These are phyloP conservation scores for Marasmius fiardii DNA, from an alignment of 1,284 basidiomycete species.

Conservation along the genomic window DNA sequence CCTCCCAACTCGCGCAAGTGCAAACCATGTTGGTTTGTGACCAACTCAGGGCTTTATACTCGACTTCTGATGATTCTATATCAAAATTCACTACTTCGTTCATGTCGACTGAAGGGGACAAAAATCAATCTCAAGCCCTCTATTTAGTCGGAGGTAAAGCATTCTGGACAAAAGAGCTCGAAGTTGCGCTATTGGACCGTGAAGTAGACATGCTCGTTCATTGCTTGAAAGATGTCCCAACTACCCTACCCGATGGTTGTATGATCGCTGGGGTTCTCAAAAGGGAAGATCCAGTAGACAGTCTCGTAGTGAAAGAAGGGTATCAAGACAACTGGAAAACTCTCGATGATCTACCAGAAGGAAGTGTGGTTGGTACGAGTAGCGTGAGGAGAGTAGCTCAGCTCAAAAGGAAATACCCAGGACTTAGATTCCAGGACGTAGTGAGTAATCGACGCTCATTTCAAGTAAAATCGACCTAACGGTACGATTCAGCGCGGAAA, in stretches of 20 bases:
- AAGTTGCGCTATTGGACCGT: constrained; percentile 72
- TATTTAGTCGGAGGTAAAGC: constrained; percentile 84
- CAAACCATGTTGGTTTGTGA: constrained; percentile 80
- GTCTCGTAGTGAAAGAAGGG: constrained; percentile 83
- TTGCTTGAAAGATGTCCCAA: constrained; percentile 93
- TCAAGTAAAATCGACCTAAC: constrained; percentile 11
- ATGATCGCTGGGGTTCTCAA: constrained; percentile 84
- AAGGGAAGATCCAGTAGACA: constrained; percentile 89
- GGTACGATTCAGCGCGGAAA: constrained; percentile 63
- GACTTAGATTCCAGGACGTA: constrained; percentile 85
- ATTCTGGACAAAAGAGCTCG: constrained; percentile 95
- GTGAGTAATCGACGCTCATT: constrained; percentile 47
- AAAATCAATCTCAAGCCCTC: constrained; percentile 84
- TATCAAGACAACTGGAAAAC: constrained; percentile 59
- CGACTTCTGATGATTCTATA: constrained; percentile 30
- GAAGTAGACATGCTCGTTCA: constrained; percentile 93
- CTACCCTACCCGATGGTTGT: constrained; percentile 80
- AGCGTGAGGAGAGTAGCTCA: constrained; percentile 94
- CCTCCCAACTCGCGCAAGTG: constrained; percentile 81
- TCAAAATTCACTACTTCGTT: constrained; percentile 70
- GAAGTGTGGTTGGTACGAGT: constrained; percentile 91
- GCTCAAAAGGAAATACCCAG: constrained; percentile 76
- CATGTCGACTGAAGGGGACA: constrained; percentile 91
- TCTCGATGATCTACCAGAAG: constrained; percentile 84
- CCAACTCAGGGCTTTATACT: constrained; percentile 42